A percentile compares a stretch with the other conserved stretches of the same genome.
These are phyloP conservation scores for Pichia sp. DNA, from an alignment of 1,139 yeast genomes.

Conservation along the genomic window DNA sequence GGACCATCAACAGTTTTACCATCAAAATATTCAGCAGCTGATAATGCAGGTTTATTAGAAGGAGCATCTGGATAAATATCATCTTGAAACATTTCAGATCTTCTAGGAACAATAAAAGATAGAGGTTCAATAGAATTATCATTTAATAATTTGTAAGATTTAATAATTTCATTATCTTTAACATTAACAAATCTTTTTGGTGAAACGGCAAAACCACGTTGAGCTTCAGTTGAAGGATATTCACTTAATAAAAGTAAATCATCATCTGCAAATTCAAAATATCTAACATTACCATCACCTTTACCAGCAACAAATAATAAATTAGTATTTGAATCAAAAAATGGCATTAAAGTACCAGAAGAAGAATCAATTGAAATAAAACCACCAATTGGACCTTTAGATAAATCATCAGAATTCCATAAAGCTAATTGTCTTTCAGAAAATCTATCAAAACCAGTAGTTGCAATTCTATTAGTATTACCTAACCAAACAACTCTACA, in stretches of 20 bases:
- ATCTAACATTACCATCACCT: slow-evolving; percentile 97
- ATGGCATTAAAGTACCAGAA: slow-evolving; percentile 90
- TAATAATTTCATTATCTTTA: slow-evolving; percentile 76
- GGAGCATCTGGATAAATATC: slow-evolving; percentile 94
- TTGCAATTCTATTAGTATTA: slow-evolving; percentile 71
- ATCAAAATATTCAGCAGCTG: slow-evolving; percentile 70
- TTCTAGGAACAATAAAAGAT: slow-evolving; percentile 87
- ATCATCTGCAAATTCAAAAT: slow-evolving; percentile 81
- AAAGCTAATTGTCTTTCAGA: slow-evolving; percentile 94
- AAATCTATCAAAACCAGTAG: slow-evolving; percentile 92
- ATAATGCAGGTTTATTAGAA: slow-evolving; percentile 67
- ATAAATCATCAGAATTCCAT: slow-evolving; percentile 77
- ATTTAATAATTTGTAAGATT: slow-evolving; percentile 76
- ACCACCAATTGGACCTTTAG: slow-evolving; percentile 82
- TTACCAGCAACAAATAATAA: slow-evolving; percentile 89
- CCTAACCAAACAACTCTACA: slow-evolving; percentile 89
- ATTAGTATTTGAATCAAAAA: slow-evolving; percentile 74
- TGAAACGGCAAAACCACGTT: slow-evolving; percentile 88
- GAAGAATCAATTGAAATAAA: slow-evolving; percentile 81
- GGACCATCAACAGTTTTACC: slow-evolving; percentile 84
- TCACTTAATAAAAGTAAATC: slow-evolving; percentile 77
- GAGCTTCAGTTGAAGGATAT: slow-evolving; percentile 83
- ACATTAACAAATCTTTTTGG: slow-evolving; percentile 79
- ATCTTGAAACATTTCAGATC: slow-evolving; percentile 85
- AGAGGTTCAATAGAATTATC: slow-evolving; percentile 83